These are phyloP conservation scores for Solanum sejunctum DNA, from an alignment of 257 asterid genomes.

Conservation along the genomic window DNA sequence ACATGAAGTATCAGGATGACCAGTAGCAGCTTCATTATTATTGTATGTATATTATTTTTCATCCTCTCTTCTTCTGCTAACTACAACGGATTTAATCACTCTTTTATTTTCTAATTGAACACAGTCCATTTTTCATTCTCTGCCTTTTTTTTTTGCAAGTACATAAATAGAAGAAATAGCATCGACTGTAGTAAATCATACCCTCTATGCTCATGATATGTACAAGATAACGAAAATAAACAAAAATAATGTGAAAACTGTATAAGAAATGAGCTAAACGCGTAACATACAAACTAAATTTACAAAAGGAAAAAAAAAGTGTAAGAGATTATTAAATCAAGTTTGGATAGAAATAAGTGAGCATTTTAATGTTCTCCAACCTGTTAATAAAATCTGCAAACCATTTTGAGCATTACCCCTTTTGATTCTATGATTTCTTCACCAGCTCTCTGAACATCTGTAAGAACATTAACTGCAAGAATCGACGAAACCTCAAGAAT, in stretches of 20 bases:
- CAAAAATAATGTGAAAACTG: background rate
- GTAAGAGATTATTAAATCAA: background rate
- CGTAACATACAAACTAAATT: background rate
- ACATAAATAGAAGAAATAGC: background rate
- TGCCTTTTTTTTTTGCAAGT: background rate
- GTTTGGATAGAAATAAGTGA: background rate
- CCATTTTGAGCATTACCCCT: background rate
- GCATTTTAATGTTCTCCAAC: background rate
- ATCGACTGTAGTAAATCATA: background rate
- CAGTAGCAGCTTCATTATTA: background rate
- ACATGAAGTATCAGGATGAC: no score
- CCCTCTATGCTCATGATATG: background rate
- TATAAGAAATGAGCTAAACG: background rate
- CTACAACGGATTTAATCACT: background rate
- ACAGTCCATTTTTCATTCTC: background rate
- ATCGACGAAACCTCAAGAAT: background rate
- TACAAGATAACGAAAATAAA: background rate
- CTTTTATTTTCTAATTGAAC: background rate
- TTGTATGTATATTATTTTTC: background rate
- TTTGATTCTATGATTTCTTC: background rate
- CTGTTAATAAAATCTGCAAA: background rate
- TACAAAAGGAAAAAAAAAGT: background rate
- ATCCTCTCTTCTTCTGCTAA: background rate
- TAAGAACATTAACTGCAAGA: background rate
- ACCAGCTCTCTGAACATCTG: background rate